These are phyloP conservation scores for Leptographium galeiforme DNA, from an alignment of 2,329 filamentous ascomycete species.

Conservation along the genomic window DNA sequence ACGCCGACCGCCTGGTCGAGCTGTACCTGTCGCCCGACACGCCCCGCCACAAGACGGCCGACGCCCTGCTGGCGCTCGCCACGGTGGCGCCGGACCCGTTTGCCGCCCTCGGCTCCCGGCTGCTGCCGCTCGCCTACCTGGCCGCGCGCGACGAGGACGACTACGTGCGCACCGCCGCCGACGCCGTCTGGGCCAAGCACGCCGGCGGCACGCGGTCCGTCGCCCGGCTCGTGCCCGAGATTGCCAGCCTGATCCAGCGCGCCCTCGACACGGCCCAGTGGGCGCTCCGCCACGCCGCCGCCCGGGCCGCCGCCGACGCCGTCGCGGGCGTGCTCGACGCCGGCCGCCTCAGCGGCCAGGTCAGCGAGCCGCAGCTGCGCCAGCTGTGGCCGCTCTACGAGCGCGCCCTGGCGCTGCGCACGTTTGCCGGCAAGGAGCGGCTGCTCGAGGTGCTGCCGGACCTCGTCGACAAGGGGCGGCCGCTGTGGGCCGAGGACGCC, in stretches of 20 bases:
- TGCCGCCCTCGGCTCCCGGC: conserved; percentile 55
- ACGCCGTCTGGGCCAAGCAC: conserved; percentile 79
- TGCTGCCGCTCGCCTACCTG: conserved; percentile 80
- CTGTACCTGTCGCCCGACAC: conserved; percentile 82
- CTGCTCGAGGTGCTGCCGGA: conserved; percentile 67
- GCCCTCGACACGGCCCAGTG: conserved; percentile 72
- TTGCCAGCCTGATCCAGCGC: conserved; percentile 51
- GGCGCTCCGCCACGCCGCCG: conserved; percentile 80
- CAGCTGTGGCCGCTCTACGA: conserved; percentile 74
- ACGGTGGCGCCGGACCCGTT: conserved; percentile 87
- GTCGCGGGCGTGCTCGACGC: conserved; percentile 51
- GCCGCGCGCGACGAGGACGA: conserved; percentile 75
- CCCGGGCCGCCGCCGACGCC: conserved; percentile 64
- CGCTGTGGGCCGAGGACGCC: conserved; percentile 40
- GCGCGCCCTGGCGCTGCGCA: conserved; percentile 72
- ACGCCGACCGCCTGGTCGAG: conserved; percentile 42
- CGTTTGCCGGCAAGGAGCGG: conserved; percentile 82
- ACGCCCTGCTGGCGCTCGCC: conserved; percentile 70
- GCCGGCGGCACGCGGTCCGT: conserved; percentile 76
- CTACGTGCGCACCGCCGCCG: conserved; percentile 65
- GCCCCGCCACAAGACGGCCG: conserved; percentile 57
- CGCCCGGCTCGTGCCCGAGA: conserved; percentile 72
- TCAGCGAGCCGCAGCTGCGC: conserved; percentile 45
- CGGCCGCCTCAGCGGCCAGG: conserved; percentile 41
- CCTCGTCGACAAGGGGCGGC: conserved; percentile 54